phyloP scores from a whole-genome alignment of 805 yeast genomes.

The Isabelozyma rhagii region DNA sequence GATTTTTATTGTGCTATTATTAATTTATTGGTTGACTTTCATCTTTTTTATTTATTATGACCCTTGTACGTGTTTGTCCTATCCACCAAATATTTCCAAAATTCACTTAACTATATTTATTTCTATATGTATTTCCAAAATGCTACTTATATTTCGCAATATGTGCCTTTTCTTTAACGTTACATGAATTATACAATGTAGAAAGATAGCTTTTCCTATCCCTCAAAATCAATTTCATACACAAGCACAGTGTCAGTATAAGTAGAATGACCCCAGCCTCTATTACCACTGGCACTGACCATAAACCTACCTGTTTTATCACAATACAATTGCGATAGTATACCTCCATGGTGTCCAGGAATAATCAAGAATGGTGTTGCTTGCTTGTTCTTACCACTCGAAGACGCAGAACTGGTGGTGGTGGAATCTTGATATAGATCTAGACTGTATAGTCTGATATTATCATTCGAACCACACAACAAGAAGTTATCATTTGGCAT shows the following conservation, averaged over 20 bases:
- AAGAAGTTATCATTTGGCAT: slow-evolving; percentile 79
- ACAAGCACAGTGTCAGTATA: slow-evolving; percentile 78
- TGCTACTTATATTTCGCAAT: not conserved
- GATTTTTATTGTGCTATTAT: not conserved
- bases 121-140: not conserved
- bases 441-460: slow-evolving; percentile 82
- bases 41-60: not conserved
- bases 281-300: slow-evolving; percentile 88
- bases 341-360: slow-evolving; percentile 97
- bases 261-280: slow-evolving; percentile 88
- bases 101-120: not conserved
- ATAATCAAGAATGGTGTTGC: slow-evolving; percentile 81
- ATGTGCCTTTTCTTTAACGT: not conserved
- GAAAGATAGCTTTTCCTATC: not conserved
- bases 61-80: not conserved
- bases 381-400: slow-evolving; percentile 28
- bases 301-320: slow-evolving; percentile 87
- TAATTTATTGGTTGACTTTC: not conserved
- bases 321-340: slow-evolving; percentile 68
- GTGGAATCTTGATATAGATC: slow-evolving; percentile 34
- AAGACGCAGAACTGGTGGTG: slow-evolving; percentile 11
- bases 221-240: slow-evolving; percentile 65
- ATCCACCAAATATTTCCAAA: not conserved
- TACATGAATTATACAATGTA: not conserved
- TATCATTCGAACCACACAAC: slow-evolving; percentile 87